These are phyloP conservation scores for Mangifera indica DNA, from an alignment of 345 rosid species.

Conservation along the genomic window DNA sequence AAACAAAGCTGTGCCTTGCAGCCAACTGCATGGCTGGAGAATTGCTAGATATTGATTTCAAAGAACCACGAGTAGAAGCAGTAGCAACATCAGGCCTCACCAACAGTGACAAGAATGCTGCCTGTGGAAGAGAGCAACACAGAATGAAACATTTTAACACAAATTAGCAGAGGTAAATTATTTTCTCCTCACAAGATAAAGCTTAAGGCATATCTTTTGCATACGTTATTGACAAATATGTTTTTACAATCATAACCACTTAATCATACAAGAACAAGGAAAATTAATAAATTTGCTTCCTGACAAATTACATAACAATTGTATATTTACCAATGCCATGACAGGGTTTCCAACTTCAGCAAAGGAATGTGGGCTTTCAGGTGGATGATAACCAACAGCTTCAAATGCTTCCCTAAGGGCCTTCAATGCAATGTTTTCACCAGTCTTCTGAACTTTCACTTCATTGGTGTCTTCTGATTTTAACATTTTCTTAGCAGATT, in stretches of 20 bases:
- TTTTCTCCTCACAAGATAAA: background rate
- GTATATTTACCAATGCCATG: conserved; percentile 87
- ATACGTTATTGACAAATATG: background rate
- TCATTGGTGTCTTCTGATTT: conserved; percentile 40
- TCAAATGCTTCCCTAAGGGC: conserved; percentile 91
- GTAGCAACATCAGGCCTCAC: conserved; percentile 67
- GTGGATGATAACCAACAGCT: conserved; percentile 64
- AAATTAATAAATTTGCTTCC: background rate
- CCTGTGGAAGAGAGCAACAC: conserved; percentile 43
- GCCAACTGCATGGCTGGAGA: conserved; percentile 73
- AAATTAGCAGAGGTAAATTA: background rate
- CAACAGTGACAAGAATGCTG: conserved; percentile 65
- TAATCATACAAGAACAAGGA: background rate
- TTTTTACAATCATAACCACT: background rate
- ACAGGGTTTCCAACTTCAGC: conserved; percentile 94
- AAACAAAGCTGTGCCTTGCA: conserved; percentile 76
- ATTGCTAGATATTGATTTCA: conserved; percentile 56
- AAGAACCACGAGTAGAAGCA: conserved; percentile 66
- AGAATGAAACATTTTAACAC: background rate
- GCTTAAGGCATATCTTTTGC: background rate
- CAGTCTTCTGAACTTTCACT: conserved; percentile 37
- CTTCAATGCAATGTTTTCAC: conserved; percentile 59
- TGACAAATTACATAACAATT: background rate
- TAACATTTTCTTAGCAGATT: conserved; percentile 38
- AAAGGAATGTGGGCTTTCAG: conserved; percentile 73